phyloP scores from a whole-genome alignment of 2,329 filamentous ascomycete species.

The Exophiala dermatitidis region DNA sequence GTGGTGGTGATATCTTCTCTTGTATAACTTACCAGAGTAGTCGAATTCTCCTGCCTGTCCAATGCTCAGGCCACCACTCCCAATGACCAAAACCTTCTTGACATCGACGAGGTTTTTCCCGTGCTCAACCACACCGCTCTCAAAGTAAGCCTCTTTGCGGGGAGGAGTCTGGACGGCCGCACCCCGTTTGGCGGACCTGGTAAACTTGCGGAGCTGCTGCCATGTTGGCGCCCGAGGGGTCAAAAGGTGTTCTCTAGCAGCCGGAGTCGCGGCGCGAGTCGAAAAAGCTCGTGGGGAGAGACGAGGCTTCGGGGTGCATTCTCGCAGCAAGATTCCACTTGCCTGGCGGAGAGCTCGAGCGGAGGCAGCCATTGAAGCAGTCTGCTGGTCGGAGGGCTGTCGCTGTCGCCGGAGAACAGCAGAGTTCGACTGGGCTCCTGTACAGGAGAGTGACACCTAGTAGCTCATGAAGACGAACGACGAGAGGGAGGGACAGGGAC shows the following conservation, averaged over 20 bases:
- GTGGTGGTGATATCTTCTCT: not conserved
- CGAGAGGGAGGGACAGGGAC: not conserved
- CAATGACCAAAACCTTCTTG: slow-evolving; percentile 95
- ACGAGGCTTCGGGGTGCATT: slow-evolving; percentile 18
- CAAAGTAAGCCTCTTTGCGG: slow-evolving; percentile 77
- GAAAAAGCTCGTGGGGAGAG: slow-evolving; percentile 17
- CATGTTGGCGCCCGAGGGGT: slow-evolving; percentile 35
- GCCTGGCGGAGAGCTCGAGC: slow-evolving; percentile 23
- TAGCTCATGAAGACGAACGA: slow-evolving; percentile 2
- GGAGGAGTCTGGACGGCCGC: slow-evolving; percentile 60
- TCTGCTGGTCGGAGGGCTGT: not conserved
- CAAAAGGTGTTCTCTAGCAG: slow-evolving; percentile 32
- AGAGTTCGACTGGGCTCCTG: slow-evolving; percentile 1
- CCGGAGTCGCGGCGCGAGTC: slow-evolving; percentile 5
- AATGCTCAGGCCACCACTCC: slow-evolving; percentile 89
- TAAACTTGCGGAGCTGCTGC: slow-evolving; percentile 40
- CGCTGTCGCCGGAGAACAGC: not conserved
- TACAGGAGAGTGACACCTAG: not conserved
- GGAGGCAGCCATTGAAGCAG: slow-evolving; percentile 22
- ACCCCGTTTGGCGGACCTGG: slow-evolving; percentile 34
- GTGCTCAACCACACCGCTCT: slow-evolving; percentile 76
- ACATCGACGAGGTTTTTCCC: slow-evolving; percentile 73
- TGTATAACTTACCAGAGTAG: slow-evolving; percentile 71
- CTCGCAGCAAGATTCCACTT: slow-evolving; percentile 19
- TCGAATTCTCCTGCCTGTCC: slow-evolving; percentile 97